Conservation (phyloP, 805 yeast species). For the Pichia sporocuriosa region DNA sequence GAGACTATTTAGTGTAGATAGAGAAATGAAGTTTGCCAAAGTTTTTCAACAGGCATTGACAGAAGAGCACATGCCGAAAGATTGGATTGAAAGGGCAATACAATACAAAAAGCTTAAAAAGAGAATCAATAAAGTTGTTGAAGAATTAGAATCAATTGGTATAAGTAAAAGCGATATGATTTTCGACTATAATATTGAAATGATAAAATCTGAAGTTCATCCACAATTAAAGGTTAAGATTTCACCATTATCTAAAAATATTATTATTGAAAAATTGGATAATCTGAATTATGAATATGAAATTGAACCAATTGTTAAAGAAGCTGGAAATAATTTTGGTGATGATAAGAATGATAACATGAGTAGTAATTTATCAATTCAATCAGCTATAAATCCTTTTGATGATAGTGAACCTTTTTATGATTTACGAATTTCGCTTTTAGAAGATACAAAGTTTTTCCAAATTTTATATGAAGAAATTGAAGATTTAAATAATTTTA, state of each 20-base stretch:
- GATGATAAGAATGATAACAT: background rate
- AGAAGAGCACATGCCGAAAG: slow-evolving; percentile 56
- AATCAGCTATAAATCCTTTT: slow-evolving; percentile 21
- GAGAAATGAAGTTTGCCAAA: slow-evolving; percentile 68
- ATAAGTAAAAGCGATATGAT: slow-evolving; percentile 38
- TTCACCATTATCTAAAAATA: slow-evolving; percentile 16
- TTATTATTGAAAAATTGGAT: slow-evolving; percentile 17
- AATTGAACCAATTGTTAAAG: slow-evolving; percentile 10
- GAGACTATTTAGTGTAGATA: no score
- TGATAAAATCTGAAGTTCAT: slow-evolving; percentile 14
- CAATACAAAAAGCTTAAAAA: slow-evolving; percentile 69
- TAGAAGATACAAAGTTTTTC: slow-evolving; percentile 56
- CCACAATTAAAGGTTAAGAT: slow-evolving; percentile 24
- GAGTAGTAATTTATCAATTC: slow-evolving; percentile 6
- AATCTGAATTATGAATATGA: slow-evolving; percentile 16
- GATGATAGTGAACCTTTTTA: slow-evolving; percentile 19
- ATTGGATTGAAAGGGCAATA: slow-evolving; percentile 63
- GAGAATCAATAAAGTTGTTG: slow-evolving; percentile 56
- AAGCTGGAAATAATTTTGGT: background rate
- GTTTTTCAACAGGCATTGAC: slow-evolving; percentile 55
- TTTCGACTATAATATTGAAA: slow-evolving; percentile 20
- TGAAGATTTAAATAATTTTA: slow-evolving; percentile 39
- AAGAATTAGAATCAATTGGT: slow-evolving; percentile 55
- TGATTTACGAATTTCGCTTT: slow-evolving; percentile 32
- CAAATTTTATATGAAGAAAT: slow-evolving; percentile 50